phyloP scores from a whole-genome alignment of 441 rosid genomes.

The Breynia disticha region DNA sequence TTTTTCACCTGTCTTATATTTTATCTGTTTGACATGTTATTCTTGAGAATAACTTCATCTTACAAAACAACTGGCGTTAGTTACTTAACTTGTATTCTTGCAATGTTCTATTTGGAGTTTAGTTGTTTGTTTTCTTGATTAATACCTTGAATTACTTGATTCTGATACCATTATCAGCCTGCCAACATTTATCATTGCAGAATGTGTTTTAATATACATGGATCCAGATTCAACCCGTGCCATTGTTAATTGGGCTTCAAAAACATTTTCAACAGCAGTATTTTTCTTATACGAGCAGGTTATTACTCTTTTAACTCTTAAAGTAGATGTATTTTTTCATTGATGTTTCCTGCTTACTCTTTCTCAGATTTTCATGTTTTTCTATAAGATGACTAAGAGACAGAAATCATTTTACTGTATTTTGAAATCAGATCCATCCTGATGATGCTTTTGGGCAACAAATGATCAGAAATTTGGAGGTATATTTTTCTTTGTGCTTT shows the following conservation, averaged over 20 bases:
- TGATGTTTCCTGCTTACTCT: not conserved
- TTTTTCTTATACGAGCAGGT: constrained; percentile 98
- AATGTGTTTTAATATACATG: constrained; percentile 92
- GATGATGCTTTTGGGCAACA: constrained; percentile 98
- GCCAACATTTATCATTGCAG: constrained; percentile 98
- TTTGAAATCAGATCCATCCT: constrained; percentile 67
- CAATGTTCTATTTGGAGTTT: too few relatives aligned
- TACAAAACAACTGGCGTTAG: too few relatives aligned
- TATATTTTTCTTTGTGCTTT: constrained; percentile 15
- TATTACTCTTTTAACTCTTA: constrained; percentile 12
- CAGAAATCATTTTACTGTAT: constrained; percentile 6
- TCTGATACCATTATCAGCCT: constrained; percentile 77
- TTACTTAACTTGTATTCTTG: too few relatives aligned
- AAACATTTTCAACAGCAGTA: constrained; percentile 57
- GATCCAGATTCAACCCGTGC: constrained; percentile 77
- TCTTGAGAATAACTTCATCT: too few relatives aligned
- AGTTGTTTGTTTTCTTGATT: constrained; percentile 10
- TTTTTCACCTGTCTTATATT: too few relatives aligned
- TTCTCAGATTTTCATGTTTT: too few relatives aligned
- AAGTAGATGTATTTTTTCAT: constrained; percentile 1
- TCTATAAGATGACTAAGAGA: too few relatives aligned
- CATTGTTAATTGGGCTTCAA: constrained; percentile 76
- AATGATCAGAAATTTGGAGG: constrained; percentile 96
- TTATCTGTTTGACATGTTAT: too few relatives aligned
- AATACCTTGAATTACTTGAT: constrained; percentile 21